Conservation (phyloP, 352 stramenopile species). For the Phytopythium ostracodes region DNA sequence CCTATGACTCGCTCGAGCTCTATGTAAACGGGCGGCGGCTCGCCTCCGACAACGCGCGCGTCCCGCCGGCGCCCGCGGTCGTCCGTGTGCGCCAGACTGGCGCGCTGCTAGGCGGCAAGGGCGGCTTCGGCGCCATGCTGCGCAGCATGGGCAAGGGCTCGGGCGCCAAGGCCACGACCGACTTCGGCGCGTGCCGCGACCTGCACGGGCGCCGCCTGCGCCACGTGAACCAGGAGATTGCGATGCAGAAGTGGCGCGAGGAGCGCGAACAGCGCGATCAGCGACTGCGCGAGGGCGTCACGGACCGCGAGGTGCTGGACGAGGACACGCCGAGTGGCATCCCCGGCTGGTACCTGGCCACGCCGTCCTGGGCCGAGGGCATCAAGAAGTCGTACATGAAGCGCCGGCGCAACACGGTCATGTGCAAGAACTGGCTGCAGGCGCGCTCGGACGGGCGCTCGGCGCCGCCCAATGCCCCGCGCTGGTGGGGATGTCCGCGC, state of each 20-base stretch:
- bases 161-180: constrained; percentile 62
- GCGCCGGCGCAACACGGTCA: constrained; percentile 67
- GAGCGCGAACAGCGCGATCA: constrained; percentile 44
- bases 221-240: constrained; percentile 87
- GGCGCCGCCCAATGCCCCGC: constrained; percentile 42
- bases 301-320: constrained; percentile 63
- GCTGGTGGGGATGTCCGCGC: constrained; percentile 82
- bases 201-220: constrained; percentile 73
- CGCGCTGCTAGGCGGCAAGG: constrained; percentile 73
- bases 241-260: constrained; percentile 76
- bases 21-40: constrained; percentile 55
- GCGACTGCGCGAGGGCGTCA: constrained; percentile 41
- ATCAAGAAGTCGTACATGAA: constrained; percentile 87
- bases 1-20: constrained; percentile 45
- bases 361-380: constrained; percentile 78
- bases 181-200: constrained; percentile 78
- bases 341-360: constrained; percentile 77
- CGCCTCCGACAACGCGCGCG: constrained; percentile 18
- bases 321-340: constrained; percentile 85
- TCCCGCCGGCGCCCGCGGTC: constrained; percentile 51
- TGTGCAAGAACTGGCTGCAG: constrained; percentile 72
- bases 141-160: constrained; percentile 73
- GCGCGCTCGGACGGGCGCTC: constrained; percentile 40
- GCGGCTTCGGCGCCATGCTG: constrained; percentile 84
- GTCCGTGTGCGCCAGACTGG: constrained; percentile 58